These are phyloP conservation scores for Lithospermum erythrorhizon DNA, from an alignment of 257 asterid species.

Conservation along the genomic window DNA sequence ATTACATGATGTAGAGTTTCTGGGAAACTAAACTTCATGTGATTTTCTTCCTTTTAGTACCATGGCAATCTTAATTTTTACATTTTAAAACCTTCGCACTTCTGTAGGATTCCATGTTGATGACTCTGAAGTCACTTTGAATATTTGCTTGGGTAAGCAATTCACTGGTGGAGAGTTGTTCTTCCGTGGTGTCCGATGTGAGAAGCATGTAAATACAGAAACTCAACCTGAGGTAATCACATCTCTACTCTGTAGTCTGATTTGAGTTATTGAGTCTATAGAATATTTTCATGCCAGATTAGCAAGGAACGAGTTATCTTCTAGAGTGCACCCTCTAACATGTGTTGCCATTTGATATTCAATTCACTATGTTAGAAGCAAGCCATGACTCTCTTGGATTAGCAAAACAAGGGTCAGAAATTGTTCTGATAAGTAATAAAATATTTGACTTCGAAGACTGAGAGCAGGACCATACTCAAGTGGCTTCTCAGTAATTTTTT, in stretches of 20 bases:
- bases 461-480: no score
- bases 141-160: constrained; percentile 77
- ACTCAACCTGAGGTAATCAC: constrained; percentile 49
- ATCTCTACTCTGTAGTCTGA: neutral
- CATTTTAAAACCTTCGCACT: neutral
- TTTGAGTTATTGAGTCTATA: neutral
- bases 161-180: constrained; percentile 72
- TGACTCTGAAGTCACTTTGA: constrained; percentile 94
- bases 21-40: neutral
- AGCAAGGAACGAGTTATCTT: neutral
- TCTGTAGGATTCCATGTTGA: constrained; percentile 89
- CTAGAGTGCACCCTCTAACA: no score
- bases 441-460: no score
- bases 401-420: no score
- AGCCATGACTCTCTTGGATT: no score
- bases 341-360: no score
- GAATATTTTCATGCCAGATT: neutral
- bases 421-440: no score
- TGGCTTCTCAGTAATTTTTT: no score
- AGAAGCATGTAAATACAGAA: constrained; percentile 68
- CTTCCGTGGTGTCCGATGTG: constrained; percentile 72
- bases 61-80: neutral
- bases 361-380: no score
- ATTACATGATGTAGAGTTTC: neutral
- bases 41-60: neutral